These are phyloP conservation scores for Ciborinia camelliae DNA, from an alignment of 2,329 filamentous ascomycete genomes.

Conservation along the genomic window DNA sequence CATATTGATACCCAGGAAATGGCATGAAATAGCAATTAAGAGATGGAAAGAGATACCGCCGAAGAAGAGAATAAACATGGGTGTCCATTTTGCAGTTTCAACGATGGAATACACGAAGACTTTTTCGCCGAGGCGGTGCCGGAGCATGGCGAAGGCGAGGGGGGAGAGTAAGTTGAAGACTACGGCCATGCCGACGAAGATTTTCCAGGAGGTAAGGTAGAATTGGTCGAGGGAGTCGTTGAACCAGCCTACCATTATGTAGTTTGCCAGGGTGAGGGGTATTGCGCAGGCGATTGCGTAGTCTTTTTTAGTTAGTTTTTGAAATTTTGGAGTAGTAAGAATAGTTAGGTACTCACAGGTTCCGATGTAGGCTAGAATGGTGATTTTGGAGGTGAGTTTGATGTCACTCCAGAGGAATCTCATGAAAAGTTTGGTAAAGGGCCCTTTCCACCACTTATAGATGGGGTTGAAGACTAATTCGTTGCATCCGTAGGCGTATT, in stretches of 20 bases:
- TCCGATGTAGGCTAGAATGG: conserved; percentile 67
- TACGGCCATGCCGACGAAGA: conserved; percentile 60
- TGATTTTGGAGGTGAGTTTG: conserved; percentile 63
- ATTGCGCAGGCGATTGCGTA: conserved; percentile 67
- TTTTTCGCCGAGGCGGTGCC: conserved; percentile 27
- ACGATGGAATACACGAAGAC: conserved; percentile 41
- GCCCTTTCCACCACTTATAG: conserved; percentile 59
- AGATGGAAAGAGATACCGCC: conserved; percentile 45
- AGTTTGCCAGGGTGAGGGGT: conserved; percentile 65
- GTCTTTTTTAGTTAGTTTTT: conserved; percentile 19
- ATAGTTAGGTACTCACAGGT: conserved; percentile 29
- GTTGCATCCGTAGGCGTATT: conserved; percentile 69
- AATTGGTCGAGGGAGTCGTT: conserved; percentile 63
- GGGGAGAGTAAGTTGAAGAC: conserved; percentile 56
- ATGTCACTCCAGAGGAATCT: conserved; percentile 60
- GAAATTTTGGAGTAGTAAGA: too few relatives aligned
- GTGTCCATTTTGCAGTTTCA: conserved; percentile 55
- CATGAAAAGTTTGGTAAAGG: conserved; percentile 63
- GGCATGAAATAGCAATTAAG: conserved; percentile 42
- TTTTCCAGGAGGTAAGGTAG: conserved; percentile 65
- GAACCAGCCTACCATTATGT: conserved; percentile 69
- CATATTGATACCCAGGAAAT: conserved; percentile 46
- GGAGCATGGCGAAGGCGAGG: conserved; percentile 29
- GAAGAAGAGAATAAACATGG: conserved; percentile 43
- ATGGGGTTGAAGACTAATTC: conserved; percentile 69